These are phyloP conservation scores for Cytidiella melzeri DNA, from an alignment of 768 basidiomycete genomes.

Conservation along the genomic window DNA sequence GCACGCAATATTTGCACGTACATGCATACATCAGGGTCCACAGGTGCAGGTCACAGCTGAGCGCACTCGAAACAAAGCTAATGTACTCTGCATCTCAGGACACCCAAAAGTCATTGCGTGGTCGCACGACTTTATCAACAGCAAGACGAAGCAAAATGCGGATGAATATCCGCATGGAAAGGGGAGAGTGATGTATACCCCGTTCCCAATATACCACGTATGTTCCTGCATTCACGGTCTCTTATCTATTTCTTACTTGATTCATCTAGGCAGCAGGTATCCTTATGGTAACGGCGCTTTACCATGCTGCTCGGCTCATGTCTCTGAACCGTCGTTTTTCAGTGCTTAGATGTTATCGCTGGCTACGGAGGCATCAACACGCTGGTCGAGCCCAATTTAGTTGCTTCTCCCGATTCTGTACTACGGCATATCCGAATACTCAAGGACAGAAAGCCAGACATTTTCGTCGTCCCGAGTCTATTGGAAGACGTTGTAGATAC, in stretches of 20 bases:
- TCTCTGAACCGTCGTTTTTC: too few species aligned
- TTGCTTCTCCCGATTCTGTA: slow-evolving; percentile 4
- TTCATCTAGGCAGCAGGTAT: slow-evolving; percentile 7
- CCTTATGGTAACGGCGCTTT: slow-evolving; percentile 7
- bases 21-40: slow-evolving; percentile 3
- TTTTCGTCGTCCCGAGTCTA: slow-evolving; percentile 14
- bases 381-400: slow-evolving; percentile 6
- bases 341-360: too few species aligned
- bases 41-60: not conserved
- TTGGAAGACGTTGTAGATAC: slow-evolving; percentile 15
- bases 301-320: not conserved
- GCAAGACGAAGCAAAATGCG: slow-evolving; percentile 1
- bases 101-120: slow-evolving; percentile 19
- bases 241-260: too few species aligned
- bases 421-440: slow-evolving; percentile 13
- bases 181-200: slow-evolving; percentile 13
- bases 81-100: too few species aligned
- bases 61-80: not conserved
- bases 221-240: slow-evolving; percentile 9
- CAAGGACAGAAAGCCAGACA: slow-evolving; percentile 3
- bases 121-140: slow-evolving; percentile 10
- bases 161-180: slow-evolving; percentile 4
- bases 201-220: slow-evolving; percentile 20
- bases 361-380: too few species aligned
- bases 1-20: not conserved